Percentiles rank a stretch among this genome's conserved stretches.
These are phyloP conservation scores for Mariannaea elegans DNA, from an alignment of 2,329 filamentous ascomycete species.

Conservation along the genomic window DNA sequence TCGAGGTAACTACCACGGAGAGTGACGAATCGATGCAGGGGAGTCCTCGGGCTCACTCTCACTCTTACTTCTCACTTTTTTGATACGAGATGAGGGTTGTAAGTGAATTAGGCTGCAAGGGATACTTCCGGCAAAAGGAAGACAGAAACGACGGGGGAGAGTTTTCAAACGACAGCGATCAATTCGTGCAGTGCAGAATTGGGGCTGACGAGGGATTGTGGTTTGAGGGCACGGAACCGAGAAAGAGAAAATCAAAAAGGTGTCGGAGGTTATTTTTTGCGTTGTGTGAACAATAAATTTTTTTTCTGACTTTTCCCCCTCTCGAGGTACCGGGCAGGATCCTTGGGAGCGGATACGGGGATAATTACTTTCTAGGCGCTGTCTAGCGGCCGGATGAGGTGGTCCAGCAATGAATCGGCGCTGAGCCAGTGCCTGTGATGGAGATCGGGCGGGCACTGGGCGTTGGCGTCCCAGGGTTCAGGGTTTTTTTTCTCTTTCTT, in stretches of 20 bases:
- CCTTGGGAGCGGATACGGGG: conserved; percentile 28
- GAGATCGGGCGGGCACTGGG: conserved; percentile 11
- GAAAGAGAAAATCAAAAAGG: conserved; percentile 38
- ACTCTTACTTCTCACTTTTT: conserved; percentile 10
- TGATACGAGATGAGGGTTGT: conserved; percentile 27
- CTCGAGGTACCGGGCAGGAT: conserved; percentile 34
- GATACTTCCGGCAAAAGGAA: conserved; percentile 24
- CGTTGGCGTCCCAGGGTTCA: neutral
- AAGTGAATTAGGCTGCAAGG: conserved; percentile 27
- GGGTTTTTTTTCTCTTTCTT: neutral
- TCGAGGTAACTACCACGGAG: conserved; percentile 30
- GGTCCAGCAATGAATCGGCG: conserved; percentile 24
- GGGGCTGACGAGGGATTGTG: conserved; percentile 40
- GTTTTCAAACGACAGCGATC: conserved; percentile 28
- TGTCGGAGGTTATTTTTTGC: conserved; percentile 48
- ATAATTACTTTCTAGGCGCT: conserved; percentile 28
- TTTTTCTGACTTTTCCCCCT: conserved; percentile 42
- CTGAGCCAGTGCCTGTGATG: conserved; percentile 17
- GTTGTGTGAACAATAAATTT: conserved; percentile 55
- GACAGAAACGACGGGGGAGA: conserved; percentile 17
- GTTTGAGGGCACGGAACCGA: conserved; percentile 37
- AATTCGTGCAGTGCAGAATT: conserved; percentile 42
- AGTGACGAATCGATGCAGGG: conserved; percentile 31
- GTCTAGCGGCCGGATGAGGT: conserved; percentile 25
- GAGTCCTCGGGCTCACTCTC: conserved; percentile 12